Evolutionary conservation across 2,329 filamentous ascomycete genomes (phyloP).

Genomic region (Talaromyces albobiverticillius): DNA sequence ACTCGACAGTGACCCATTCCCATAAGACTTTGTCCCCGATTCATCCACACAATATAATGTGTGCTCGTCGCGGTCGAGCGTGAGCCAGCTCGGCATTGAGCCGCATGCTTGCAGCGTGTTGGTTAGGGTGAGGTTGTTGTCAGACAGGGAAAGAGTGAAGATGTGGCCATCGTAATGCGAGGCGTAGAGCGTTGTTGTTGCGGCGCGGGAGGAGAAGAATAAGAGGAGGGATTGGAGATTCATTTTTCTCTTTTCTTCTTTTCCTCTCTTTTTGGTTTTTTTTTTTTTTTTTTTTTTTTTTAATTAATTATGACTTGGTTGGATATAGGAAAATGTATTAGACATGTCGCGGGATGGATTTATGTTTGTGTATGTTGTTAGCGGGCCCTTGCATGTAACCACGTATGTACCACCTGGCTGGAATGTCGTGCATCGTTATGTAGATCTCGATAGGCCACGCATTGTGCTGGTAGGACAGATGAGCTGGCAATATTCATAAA

Average conservation of each 20-base stretch:
- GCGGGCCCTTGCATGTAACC: no score
- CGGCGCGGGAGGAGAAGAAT: not conserved
- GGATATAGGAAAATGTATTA: no score
- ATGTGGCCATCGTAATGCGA: conserved; percentile 38
- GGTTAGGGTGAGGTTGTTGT: conserved; percentile 22
- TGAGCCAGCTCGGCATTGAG: conserved; percentile 36
- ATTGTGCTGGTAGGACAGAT: no score
- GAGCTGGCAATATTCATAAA: no score
- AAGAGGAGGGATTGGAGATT: not conserved
- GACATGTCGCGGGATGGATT: no score
- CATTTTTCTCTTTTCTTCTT: not conserved
- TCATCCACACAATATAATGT: conserved; percentile 37
- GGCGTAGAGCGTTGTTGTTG: conserved; percentile 29
- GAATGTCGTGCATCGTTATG: no score
- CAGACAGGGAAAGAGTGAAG: conserved; percentile 27
- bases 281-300: not conserved
- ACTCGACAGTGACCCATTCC: conserved; percentile 22
- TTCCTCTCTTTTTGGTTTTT: not conserved
- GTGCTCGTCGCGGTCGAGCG: conserved; percentile 23
- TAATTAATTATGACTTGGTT: no score
- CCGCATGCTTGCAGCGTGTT: conserved; percentile 30
- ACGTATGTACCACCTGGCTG: no score
- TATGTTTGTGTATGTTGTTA: no score
- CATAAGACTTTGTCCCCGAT: conserved; percentile 24
- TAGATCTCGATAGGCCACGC: no score